Evolutionary conservation across 345 rosid genomes (phyloP).

Genomic region (Atalantia buxifolia): DNA sequence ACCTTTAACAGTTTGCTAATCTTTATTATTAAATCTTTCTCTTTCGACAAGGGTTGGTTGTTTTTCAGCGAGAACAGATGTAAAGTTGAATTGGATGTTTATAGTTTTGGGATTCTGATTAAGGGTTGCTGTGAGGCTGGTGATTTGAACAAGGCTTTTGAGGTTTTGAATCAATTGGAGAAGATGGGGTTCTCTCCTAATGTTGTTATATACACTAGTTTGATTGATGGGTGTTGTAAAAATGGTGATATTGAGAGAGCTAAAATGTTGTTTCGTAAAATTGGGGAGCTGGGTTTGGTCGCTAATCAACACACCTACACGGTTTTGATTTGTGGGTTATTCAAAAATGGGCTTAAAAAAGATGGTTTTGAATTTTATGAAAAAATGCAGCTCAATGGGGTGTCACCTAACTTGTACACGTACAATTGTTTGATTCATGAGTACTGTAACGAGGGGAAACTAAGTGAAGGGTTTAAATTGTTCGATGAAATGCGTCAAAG

Average conservation of each 20-base stretch:
- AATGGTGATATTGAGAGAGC: conserved; percentile 56
- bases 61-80: conserved; percentile 36
- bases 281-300: conserved; percentile 54
- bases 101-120: conserved; percentile 67
- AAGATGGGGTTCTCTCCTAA: conserved; percentile 48
- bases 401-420: conserved; percentile 54
- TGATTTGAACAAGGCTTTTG: conserved; percentile 42
- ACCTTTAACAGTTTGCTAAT: conserved; percentile 46
- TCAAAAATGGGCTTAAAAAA: conserved; percentile 49
- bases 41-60: conserved; percentile 41
- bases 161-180: conserved; percentile 40
- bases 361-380: conserved; percentile 59
- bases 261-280: conserved; percentile 43
- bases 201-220: conserved; percentile 65
- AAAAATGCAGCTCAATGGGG: conserved; percentile 57
- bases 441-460: conserved; percentile 46
- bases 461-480: conserved; percentile 43
- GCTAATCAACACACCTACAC: conserved; percentile 72
- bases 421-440: conserved; percentile 59
- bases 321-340: conserved; percentile 65
- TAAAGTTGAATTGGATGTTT: conserved; percentile 41
- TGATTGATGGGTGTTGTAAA: conserved; percentile 85
- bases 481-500: conserved; percentile 74
- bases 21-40: conserved; percentile 32
- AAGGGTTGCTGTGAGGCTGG: conserved; percentile 71